Percentiles rank a stretch among this genome's conserved stretches.
Evolutionary conservation across 345 rosid species (phyloP).

Genomic region (Turnera subulata): DNA sequence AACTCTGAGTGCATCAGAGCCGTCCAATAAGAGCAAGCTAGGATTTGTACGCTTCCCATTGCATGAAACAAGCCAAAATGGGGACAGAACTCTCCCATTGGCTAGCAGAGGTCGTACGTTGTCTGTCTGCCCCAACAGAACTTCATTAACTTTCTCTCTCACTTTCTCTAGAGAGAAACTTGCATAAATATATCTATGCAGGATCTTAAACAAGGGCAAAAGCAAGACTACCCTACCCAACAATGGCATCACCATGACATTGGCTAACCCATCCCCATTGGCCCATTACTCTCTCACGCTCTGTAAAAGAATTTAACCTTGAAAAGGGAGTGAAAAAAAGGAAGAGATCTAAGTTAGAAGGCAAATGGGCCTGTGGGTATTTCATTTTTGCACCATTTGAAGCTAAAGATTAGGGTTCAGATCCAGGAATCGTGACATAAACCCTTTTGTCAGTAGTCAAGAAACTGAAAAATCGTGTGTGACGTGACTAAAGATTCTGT

Average conservation of each 20-base stretch:
- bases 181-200: slow-evolving; percentile 45
- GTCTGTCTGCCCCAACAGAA: slow-evolving; percentile 12
- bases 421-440: slow-evolving; percentile 37
- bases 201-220: slow-evolving; percentile 36
- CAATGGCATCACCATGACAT: slow-evolving; percentile 28
- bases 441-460: slow-evolving; percentile 58
- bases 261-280: slow-evolving; percentile 11
- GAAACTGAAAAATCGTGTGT: slow-evolving; percentile 49
- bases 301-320: slow-evolving; percentile 13
- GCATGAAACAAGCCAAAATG: slow-evolving; percentile 34
- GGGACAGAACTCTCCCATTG: slow-evolving; percentile 40
- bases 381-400: not conserved
- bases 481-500: slow-evolving; percentile 77
- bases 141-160: slow-evolving; percentile 18
- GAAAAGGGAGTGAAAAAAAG: slow-evolving; percentile 5
- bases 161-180: slow-evolving; percentile 12
- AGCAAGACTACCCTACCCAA: slow-evolving; percentile 15
- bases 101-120: slow-evolving; percentile 38
- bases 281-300: slow-evolving; percentile 2
- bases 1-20: slow-evolving; percentile 44
- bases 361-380: slow-evolving; percentile 6
- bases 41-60: slow-evolving; percentile 22
- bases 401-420: slow-evolving; percentile 23
- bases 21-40: slow-evolving; percentile 46
- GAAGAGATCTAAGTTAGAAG: slow-evolving; percentile 16